Evolutionary conservation across 768 basidiomycete species (phyloP).

Genomic region (Leccinellum albellum): DNA sequence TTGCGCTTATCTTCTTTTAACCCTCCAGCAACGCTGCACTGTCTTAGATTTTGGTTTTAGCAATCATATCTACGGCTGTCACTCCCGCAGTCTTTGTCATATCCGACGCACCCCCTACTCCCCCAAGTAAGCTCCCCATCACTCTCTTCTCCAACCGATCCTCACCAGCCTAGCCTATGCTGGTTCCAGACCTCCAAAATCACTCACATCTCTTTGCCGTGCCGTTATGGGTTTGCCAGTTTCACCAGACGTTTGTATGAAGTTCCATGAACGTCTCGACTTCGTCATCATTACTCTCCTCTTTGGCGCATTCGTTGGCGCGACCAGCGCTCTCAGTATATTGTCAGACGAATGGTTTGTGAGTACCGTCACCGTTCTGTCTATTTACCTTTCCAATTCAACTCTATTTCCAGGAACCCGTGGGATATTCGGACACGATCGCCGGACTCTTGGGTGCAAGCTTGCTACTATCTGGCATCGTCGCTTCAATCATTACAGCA

Average conservation of each 20-base stretch:
- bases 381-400: background rate
- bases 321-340: slow-evolving; percentile 62
- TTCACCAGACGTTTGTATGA: slow-evolving; percentile 51
- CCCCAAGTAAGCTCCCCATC: slow-evolving; percentile 56
- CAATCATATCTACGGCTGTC: slow-evolving; percentile 62
- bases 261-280: slow-evolving; percentile 62
- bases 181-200: slow-evolving; percentile 55
- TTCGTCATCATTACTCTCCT: slow-evolving; percentile 55
- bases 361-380: slow-evolving; percentile 18
- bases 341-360: slow-evolving; percentile 70
- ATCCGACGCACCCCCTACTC: slow-evolving; percentile 59
- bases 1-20: background rate
- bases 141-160: background rate
- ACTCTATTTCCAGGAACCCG: slow-evolving; percentile 49
- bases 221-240: slow-evolving; percentile 48
- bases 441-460: slow-evolving; percentile 70
- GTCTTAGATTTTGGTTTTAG: slow-evolving; percentile 62
- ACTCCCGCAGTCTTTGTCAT: slow-evolving; percentile 60
- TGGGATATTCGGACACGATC: slow-evolving; percentile 63
- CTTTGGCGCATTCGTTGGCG: slow-evolving; percentile 65
- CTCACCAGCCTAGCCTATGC: slow-evolving; percentile 50
- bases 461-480: slow-evolving; percentile 65
- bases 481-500: slow-evolving; percentile 62
- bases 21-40: background rate
- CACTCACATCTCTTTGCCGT: slow-evolving; percentile 50